Percentiles rank a stretch among this genome's conserved stretches.
phyloP scores from a whole-genome alignment of 2,329 filamentous ascomycete genomes.

The Exophiala dermatitidis region DNA sequence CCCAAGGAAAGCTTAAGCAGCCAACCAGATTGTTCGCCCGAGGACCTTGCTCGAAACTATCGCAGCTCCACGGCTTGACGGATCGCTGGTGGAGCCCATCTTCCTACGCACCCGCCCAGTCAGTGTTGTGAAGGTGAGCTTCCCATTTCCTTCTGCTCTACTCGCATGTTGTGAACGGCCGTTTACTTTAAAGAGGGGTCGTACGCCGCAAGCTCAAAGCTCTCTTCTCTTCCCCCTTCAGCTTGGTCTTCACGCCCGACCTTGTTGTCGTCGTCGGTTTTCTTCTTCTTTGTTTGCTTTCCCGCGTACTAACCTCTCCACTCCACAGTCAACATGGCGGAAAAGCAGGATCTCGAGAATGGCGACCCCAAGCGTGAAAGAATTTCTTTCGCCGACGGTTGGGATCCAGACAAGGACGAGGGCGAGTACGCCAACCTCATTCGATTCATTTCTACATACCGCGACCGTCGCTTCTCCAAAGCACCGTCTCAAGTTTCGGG shows the following conservation, averaged over 20 bases:
- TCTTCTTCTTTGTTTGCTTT: conserved; percentile 23
- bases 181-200: conserved; percentile 29
- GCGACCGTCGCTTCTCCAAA: conserved; percentile 48
- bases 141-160: conserved; percentile 18
- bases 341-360: conserved; percentile 28
- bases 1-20: conserved; percentile 30
- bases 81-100: conserved; percentile 26
- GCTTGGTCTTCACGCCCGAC: conserved; percentile 28
- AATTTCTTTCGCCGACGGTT: conserved; percentile 29
- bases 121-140: conserved; percentile 24
- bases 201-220: conserved; percentile 21
- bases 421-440: conserved; percentile 61
- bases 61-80: conserved; percentile 28
- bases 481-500: conserved; percentile 36
- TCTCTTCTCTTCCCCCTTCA: conserved; percentile 23
- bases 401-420: conserved; percentile 30
- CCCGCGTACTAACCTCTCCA: conserved; percentile 27
- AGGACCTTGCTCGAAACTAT: conserved; percentile 26
- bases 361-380: conserved; percentile 28
- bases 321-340: conserved; percentile 27
- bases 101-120: conserved; percentile 24
- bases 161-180: conserved; percentile 25
- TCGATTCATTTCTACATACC: conserved; percentile 61
- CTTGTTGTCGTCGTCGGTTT: conserved; percentile 24
- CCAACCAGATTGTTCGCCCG: conserved; percentile 23